These are phyloP conservation scores for Nannizzia gypsea DNA, from an alignment of 2,329 filamentous ascomycete genomes.

Conservation along the genomic window DNA sequence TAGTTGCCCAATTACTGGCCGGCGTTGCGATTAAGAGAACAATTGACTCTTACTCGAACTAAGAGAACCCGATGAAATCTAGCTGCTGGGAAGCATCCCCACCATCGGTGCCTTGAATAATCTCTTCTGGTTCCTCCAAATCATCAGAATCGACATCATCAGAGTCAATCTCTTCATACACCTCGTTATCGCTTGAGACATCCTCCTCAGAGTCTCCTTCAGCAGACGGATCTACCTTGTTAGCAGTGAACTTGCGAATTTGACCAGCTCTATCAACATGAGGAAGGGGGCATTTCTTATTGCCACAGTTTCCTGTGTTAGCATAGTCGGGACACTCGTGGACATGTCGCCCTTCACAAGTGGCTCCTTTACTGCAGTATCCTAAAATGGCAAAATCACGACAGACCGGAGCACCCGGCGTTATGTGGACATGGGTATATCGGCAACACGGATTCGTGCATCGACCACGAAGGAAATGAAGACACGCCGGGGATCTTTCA, in stretches of 20 bases:
- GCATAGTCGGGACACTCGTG: constrained; percentile 92
- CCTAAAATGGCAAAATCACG: constrained; percentile 72
- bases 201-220: constrained; percentile 46
- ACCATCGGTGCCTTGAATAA: constrained; percentile 27
- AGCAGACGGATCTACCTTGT: constrained; percentile 25
- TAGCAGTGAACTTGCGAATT: constrained; percentile 48
- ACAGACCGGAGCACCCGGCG: constrained; percentile 68
- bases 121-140: constrained; percentile 31
- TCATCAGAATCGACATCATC: constrained; percentile 69
- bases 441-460: constrained; percentile 78
- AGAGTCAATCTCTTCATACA: constrained; percentile 51
- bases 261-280: constrained; percentile 83
- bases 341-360: constrained; percentile 72
- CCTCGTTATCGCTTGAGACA: constrained; percentile 66
- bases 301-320: constrained; percentile 75
- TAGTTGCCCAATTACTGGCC: neutral
- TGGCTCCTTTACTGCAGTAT: constrained; percentile 72
- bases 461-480: constrained; percentile 81
- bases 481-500: constrained; percentile 74
- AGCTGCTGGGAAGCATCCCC: constrained; percentile 42
- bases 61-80: constrained; percentile 39
- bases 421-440: constrained; percentile 74
- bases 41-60: neutral
- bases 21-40: neutral
- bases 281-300: constrained; percentile 67